Evolutionary conservation across 1,284 basidiomycete species (phyloP), one percentile per base, ranked within the genome.

Genomic region (Trichosporon sp.): DNA sequence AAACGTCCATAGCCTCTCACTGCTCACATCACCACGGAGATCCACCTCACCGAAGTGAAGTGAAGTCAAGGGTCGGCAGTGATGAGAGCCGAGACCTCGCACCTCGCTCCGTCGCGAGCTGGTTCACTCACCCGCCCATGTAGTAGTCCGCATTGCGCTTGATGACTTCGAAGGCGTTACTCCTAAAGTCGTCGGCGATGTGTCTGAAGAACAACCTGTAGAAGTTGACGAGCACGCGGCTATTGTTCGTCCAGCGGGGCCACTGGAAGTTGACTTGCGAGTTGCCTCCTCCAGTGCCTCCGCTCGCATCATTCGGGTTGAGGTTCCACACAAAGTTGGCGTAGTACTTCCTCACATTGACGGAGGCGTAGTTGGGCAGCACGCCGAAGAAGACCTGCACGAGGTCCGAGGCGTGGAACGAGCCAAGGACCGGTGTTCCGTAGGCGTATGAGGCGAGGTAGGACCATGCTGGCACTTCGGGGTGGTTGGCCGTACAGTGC

Each of bases 321-420:
- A 72, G 69, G 73, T 74, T 74, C 69, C 72, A 72, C 38, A 74
- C 68, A 64, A 74, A 74, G 71, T 74, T 74, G 67, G 65, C 63
- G 66, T 74, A 74, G 71, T 74, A 74, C 40, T 37, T 65, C 40
- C 72, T 71, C 43, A 72, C 67, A n/a, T 59, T 67, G 31, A 16
- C 43, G 14, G 63, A 46, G 21, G 69, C 73, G 14, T 74, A 72
- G 71, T 72, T 69, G 43, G 69, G 68, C 12, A 68, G 71, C 61
- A 72, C 40, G 54, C 70, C 73, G 32, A 61, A 74, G 73, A 72
- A 72, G 59, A 74, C 71, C 70, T 74, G 71, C 21, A 72, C 37
- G 31, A 74, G n/a, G 67, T 74, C 73, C 16, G 51, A 46, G 12
- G 46, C 73, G 43, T 74, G 73, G 67, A 72, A 72, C 1, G 67